Percentiles rank a stretch among this genome's conserved stretches.
These are phyloP conservation scores for Fusarium hainanense DNA, from an alignment of 2,329 filamentous ascomycete genomes.

Conservation along the genomic window DNA sequence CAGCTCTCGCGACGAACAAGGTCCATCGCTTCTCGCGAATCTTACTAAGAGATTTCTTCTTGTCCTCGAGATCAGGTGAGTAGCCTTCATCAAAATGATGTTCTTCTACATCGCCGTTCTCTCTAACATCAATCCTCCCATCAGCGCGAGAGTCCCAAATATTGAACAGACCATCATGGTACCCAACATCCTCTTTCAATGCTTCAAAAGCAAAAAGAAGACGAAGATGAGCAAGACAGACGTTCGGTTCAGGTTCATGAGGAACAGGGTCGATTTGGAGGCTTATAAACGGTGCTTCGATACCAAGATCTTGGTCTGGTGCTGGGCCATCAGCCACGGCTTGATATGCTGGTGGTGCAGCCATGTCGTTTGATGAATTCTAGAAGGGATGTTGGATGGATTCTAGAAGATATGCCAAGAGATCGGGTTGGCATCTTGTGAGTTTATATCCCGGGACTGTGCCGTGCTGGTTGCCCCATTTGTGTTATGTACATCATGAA, in stretches of 20 bases:
- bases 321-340: not conserved
- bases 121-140: conserved; percentile 9
- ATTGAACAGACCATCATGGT: conserved; percentile 69
- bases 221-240: conserved; percentile 66
- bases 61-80: conserved; percentile 40
- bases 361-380: not conserved
- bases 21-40: conserved; percentile 76
- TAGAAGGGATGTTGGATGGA: not conserved
- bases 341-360: conserved; percentile 29
- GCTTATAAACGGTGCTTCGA: conserved; percentile 23
- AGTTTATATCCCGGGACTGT: conserved; percentile 20
- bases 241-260: conserved; percentile 29
- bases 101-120: conserved; percentile 30
- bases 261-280: conserved; percentile 21
- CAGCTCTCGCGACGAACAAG: conserved; percentile 71
- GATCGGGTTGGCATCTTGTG: not conserved
- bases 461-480: not conserved
- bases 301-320: conserved; percentile 12
- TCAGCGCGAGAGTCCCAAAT: conserved; percentile 60
- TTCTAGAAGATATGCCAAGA: not conserved
- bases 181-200: conserved; percentile 69
- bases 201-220: conserved; percentile 72
- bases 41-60: conserved; percentile 53
- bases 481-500: not conserved
- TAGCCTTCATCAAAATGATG: conserved; percentile 7